These are phyloP conservation scores for Tetrahymena malaccensis DNA, from an alignment of 73 alveolate species.

Conservation along the genomic window DNA sequence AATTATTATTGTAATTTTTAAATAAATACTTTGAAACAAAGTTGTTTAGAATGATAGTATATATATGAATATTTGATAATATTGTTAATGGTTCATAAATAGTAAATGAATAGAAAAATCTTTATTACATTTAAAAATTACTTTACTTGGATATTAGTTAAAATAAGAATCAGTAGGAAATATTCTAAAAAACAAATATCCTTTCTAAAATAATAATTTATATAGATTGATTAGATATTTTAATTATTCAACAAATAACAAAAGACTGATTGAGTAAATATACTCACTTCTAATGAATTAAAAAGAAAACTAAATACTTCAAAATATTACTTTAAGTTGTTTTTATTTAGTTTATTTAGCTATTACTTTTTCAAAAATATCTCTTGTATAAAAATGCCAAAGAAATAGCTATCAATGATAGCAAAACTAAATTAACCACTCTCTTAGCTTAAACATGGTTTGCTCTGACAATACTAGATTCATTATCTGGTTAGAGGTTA, in stretches of 20 bases:
- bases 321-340: not conserved
- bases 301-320: not conserved
- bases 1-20: too few relatives aligned
- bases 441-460: not conserved
- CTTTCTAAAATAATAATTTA: too few relatives aligned
- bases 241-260: not conserved
- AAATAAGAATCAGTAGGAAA: not conserved
- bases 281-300: too few relatives aligned
- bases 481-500: not conserved
- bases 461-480: not conserved
- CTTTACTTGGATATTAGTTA: too few relatives aligned
- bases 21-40: too few relatives aligned
- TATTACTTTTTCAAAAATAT: not conserved
- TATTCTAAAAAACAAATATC: not conserved
- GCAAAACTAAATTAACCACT: not conserved
- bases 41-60: too few relatives aligned
- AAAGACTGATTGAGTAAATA: too few relatives aligned
- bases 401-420: not conserved
- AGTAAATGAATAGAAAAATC: not conserved
- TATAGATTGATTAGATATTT: not conserved
- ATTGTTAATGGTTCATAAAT: too few relatives aligned
- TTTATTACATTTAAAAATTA: not conserved
- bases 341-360: not conserved
- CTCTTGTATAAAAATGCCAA: not conserved
- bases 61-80: too few relatives aligned